phyloP scores from a whole-genome alignment of 371 early-diverging fungal genomes.

The Actinomortierella ambigua region DNA sequence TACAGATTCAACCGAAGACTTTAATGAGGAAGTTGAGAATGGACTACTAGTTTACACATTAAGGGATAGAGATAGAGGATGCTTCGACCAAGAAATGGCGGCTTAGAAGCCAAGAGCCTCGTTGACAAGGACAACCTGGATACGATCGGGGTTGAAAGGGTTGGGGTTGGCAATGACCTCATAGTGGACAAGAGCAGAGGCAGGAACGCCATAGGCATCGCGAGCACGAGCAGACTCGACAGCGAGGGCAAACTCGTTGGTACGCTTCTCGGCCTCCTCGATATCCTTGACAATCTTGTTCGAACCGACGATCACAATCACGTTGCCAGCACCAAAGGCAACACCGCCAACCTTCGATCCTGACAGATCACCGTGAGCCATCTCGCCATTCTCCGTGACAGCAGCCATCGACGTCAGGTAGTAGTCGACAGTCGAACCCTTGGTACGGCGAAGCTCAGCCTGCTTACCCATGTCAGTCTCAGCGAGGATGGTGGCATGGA shows the following conservation, averaged over 20 bases:
- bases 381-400: slow-evolving; percentile 40
- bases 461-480: slow-evolving; percentile 41
- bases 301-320: slow-evolving; percentile 46
- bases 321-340: slow-evolving; percentile 35
- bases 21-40: too few species aligned
- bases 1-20: too few species aligned
- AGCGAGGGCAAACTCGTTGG: slow-evolving; percentile 39
- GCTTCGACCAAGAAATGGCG: too few species aligned
- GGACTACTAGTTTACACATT: too few species aligned
- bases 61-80: too few species aligned
- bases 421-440: slow-evolving; percentile 45
- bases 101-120: slow-evolving; percentile 49
- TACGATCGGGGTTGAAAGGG: slow-evolving; percentile 39
- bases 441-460: slow-evolving; percentile 37
- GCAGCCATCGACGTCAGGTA: slow-evolving; percentile 43
- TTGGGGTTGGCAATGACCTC: slow-evolving; percentile 41
- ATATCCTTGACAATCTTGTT: slow-evolving; percentile 52
- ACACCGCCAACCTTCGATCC: slow-evolving; percentile 48
- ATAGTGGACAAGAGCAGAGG: slow-evolving; percentile 35
- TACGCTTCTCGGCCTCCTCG: slow-evolving; percentile 44
- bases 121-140: slow-evolving; percentile 46
- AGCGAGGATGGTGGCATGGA: slow-evolving; percentile 41
- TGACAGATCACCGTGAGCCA: slow-evolving; percentile 46
- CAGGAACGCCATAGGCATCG: slow-evolving; percentile 48
- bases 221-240: slow-evolving; percentile 49